Percentiles rank a stretch among this genome's conserved stretches.
These are phyloP conservation scores for Chromera velia DNA, from an alignment of 73 alveolate species.

Conservation along the genomic window DNA sequence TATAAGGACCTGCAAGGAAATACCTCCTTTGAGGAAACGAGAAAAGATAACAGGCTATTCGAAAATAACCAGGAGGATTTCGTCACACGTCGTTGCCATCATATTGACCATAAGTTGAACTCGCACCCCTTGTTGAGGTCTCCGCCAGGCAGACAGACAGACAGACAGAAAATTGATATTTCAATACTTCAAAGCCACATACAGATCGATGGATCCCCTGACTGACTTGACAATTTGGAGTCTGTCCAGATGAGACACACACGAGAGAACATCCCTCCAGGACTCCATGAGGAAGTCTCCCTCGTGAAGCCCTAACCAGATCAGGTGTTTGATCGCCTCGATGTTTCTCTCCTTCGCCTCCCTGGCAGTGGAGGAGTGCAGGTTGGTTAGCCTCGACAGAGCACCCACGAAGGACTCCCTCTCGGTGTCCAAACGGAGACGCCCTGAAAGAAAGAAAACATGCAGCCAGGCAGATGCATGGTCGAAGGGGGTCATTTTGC, in stretches of 20 bases:
- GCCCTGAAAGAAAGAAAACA: no score
- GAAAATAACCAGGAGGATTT: no score
- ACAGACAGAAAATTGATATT: neutral
- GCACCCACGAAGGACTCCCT: constrained; percentile 57
- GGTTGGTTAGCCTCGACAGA: constrained; percentile 48
- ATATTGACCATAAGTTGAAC: neutral
- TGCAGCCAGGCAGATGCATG: no score
- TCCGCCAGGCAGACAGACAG: neutral
- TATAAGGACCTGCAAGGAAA: no score
- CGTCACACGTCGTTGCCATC: no score
- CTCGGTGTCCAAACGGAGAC: constrained; percentile 43
- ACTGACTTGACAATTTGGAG: no score
- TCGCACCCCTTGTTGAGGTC: neutral
- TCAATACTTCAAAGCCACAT: neutral
- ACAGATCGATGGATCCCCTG: no score
- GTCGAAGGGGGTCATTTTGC: no score
- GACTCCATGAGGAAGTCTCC: constrained; percentile 48
- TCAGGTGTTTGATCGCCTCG: constrained; percentile 47
- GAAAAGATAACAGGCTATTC: no score
- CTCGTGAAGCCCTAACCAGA: constrained; percentile 52
- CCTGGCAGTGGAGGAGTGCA: constrained; percentile 25
- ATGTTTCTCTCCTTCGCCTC: constrained; percentile 53
- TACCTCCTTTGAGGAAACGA: no score
- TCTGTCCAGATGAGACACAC: constrained; percentile 46
- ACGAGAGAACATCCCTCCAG: constrained; percentile 52